Conservation (phyloP, 352 stramenopile species). For the Pythium volutum region DNA sequence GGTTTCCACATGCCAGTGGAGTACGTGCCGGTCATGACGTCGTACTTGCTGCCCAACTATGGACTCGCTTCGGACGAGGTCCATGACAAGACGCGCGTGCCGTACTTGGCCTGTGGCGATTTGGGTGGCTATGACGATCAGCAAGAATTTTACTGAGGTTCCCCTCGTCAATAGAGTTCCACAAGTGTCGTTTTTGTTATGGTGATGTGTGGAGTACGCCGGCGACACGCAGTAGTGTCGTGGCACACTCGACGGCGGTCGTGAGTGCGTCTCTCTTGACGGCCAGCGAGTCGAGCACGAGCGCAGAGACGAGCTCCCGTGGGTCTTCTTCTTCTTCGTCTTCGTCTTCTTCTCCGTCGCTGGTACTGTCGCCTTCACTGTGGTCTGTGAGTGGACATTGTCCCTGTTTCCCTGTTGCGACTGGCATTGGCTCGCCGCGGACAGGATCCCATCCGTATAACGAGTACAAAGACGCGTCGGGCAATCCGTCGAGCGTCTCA, state of each 20-base stretch:
- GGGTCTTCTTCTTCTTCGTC: constrained; percentile 1
- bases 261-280: constrained; percentile 42
- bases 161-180: too few relatives aligned
- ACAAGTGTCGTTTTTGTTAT: too few relatives aligned
- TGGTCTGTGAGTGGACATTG: neutral
- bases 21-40: constrained; percentile 68
- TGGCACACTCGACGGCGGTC: constrained; percentile 42
- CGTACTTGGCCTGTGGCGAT: constrained; percentile 92
- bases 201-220: constrained; percentile 28
- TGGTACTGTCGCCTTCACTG: constrained; percentile 5
- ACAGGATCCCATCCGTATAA: constrained; percentile 46
- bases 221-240: constrained; percentile 35
- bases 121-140: constrained; percentile 88
- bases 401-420: constrained; percentile 19
- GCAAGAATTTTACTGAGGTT: constrained; percentile 43
- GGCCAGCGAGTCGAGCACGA: constrained; percentile 40
- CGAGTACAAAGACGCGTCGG: neutral
- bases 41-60: constrained; percentile 66
- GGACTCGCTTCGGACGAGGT: constrained; percentile 41
- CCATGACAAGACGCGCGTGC: constrained; percentile 73
- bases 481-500: constrained; percentile 15
- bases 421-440: constrained; percentile 14
- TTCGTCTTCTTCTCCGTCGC: constrained; percentile 3
- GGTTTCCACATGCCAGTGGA: constrained; percentile 50
- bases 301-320: constrained; percentile 29